Conservation (phyloP, 768 basidiomycete species). For the Ramaria sp. region DNA sequence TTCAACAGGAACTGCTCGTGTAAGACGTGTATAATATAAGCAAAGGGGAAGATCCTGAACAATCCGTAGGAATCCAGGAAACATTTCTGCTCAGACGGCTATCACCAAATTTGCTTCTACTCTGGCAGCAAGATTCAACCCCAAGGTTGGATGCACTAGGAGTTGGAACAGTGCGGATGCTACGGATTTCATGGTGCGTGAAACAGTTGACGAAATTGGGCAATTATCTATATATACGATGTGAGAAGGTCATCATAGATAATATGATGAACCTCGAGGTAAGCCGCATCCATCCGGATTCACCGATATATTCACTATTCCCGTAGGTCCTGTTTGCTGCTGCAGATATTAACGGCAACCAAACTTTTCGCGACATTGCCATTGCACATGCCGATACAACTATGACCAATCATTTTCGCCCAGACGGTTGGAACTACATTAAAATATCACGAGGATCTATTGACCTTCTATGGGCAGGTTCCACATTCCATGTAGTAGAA, state of each 20-base stretch:
- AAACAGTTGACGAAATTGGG: not conserved
- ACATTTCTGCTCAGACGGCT: constrained; percentile 42
- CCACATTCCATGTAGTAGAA: constrained; percentile 34
- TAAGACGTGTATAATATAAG: constrained; percentile 22
- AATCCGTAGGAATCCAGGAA: constrained; percentile 40
- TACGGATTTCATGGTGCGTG: constrained; percentile 43
- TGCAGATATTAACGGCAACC: constrained; percentile 46
- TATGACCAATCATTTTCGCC: constrained; percentile 52
- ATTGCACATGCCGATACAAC: constrained; percentile 56
- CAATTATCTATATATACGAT: not conserved
- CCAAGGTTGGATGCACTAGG: constrained; percentile 55
- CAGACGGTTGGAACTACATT: constrained; percentile 36
- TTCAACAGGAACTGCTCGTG: constrained; percentile 49
- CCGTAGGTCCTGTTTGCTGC: constrained; percentile 43
- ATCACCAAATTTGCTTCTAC: constrained; percentile 47
- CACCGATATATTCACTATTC: not conserved
- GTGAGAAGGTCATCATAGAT: constrained; percentile 54
- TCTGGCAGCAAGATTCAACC: constrained; percentile 46
- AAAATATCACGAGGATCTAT: not conserved
- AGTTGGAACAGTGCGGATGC: constrained; percentile 52
- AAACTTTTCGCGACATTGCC: constrained; percentile 48
- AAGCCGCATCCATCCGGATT: not conserved
- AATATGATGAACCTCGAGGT: constrained; percentile 72
- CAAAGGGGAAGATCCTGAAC: not conserved
- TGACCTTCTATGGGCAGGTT: constrained; percentile 4